Base-by-base conservation (phyloP, 306 rosid genomes). In the Cicer chorassanicum region DNA sequence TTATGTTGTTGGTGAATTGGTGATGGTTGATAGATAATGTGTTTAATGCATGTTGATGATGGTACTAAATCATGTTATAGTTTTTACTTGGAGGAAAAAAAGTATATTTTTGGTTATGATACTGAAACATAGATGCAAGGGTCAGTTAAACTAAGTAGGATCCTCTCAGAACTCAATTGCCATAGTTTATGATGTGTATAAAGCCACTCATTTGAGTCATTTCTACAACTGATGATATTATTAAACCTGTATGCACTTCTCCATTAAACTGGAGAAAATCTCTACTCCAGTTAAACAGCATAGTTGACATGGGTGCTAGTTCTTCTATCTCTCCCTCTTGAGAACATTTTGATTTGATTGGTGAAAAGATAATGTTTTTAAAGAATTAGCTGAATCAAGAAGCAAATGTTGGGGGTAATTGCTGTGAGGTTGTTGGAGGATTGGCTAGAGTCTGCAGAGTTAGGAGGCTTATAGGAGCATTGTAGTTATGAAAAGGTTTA, bases 381-480 rank as follows among this genome's bases (percentile, higher is more conserved):
- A 80, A 48, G 65, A 48, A 60, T 50, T 68, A 62, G 63, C 24
- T 69, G 81, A 38, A 36, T 34, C 43, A 12, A 49, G 65, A 42
- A 11, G 59, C 53, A 19, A 39, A 21, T 63, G 56, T 55, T 54
- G 51, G 38, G 41, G 55, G 18, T 65, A 14, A 29, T 76, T 81
- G 51, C 36, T 51, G 16, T 39, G 70, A 80, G 75, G 60, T 34
- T 75, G 68, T 61, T 50, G 76, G 18, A 60, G 50, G 34, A 11
- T 68, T 24, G 70, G 65, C 51, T 21, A 15, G 54, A 43, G 49
- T 13, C 63, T 41, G 80, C 50, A 54, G 56, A 4, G 34, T 45
- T 45, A 67, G 59, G 71, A 19, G 48, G 70, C 21, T 19, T 21
- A 24, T 19, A 4, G 21, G 21, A 64, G 54, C 19, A 11, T 45